Evolutionary conservation across 2,329 filamentous ascomycete genomes (phyloP).

Genomic region (Alternaria longipes): DNA sequence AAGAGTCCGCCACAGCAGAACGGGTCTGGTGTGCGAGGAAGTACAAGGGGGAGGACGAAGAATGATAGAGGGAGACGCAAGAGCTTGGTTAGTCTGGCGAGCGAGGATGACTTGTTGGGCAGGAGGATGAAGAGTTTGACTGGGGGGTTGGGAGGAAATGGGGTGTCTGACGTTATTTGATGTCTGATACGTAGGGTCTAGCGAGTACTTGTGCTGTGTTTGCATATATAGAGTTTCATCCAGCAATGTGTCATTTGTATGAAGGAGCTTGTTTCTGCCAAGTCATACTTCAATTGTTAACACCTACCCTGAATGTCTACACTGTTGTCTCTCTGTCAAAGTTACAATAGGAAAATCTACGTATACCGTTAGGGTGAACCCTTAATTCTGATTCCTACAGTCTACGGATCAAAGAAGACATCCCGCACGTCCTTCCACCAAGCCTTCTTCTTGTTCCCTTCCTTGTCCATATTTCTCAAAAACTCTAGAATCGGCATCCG

Average conservation of each 20-base stretch:
- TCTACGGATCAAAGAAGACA: background rate
- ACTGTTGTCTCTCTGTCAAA: too few species aligned
- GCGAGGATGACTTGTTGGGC: slow-evolving; percentile 59
- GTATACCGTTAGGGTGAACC: background rate
- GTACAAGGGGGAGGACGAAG: slow-evolving; percentile 34
- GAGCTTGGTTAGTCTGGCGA: slow-evolving; percentile 57
- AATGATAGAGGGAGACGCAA: slow-evolving; percentile 45
- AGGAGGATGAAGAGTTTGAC: slow-evolving; percentile 60
- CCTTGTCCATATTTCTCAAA: slow-evolving; percentile 16
- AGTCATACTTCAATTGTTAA: too few species aligned
- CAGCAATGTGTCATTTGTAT: too few species aligned
- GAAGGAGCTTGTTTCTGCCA: too few species aligned
- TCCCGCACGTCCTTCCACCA: slow-evolving; percentile 21
- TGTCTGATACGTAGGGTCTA: background rate
- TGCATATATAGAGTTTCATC: background rate
- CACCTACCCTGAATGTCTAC: too few species aligned
- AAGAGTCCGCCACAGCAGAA: slow-evolving; percentile 28
- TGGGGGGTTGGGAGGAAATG: slow-evolving; percentile 49
- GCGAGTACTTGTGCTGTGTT: background rate
- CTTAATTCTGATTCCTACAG: background rate
- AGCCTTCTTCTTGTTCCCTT: slow-evolving; percentile 2
- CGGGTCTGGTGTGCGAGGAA: background rate
- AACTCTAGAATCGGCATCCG: slow-evolving; percentile 12
- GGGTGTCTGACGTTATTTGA: slow-evolving; percentile 13
- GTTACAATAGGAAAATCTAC: too few species aligned